phyloP scores from a whole-genome alignment of 345 rosid genomes.

The Moricandia arvensis region DNA sequence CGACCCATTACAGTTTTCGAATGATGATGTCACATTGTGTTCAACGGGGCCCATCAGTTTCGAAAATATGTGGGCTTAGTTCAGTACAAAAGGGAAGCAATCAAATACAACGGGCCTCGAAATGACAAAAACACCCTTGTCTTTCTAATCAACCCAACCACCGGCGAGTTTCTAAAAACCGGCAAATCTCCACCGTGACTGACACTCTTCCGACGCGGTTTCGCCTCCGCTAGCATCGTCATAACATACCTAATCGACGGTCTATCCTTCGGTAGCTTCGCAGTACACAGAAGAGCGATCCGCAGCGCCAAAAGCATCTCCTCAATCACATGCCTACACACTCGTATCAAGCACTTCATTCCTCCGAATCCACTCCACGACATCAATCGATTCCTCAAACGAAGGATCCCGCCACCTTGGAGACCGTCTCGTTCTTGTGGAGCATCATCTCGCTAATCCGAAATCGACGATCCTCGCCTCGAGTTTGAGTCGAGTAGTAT shows the following conservation, averaged over 20 bases:
- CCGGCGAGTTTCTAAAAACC: conserved; percentile 59
- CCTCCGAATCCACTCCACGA: conserved; percentile 66
- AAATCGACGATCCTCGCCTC: conserved; percentile 87
- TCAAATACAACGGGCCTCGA: background rate
- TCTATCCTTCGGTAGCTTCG: conserved; percentile 79
- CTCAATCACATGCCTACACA: conserved; percentile 75
- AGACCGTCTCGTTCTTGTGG: conserved; percentile 79
- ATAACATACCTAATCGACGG: conserved; percentile 81
- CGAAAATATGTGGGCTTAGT: background rate
- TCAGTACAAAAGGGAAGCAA: background rate
- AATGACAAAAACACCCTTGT: background rate
- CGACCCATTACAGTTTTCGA: background rate
- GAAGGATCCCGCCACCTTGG: conserved; percentile 86
- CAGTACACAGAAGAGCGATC: conserved; percentile 74
- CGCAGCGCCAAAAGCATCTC: conserved; percentile 75
- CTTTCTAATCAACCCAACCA: conserved; percentile 50
- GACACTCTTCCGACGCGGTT: conserved; percentile 77
- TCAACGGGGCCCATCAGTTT: background rate
- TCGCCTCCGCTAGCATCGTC: conserved; percentile 86
- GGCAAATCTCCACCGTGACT: conserved; percentile 55
- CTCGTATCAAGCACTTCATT: conserved; percentile 63
- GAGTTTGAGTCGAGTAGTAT: conserved; percentile 66
- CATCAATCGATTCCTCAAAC: conserved; percentile 66
- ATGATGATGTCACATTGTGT: background rate
- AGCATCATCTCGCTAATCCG: conserved; percentile 87